Base-by-base conservation (phyloP, 2,329 filamentous ascomycete genomes). In the Chrysoporthe deuterocubensis region DNA sequence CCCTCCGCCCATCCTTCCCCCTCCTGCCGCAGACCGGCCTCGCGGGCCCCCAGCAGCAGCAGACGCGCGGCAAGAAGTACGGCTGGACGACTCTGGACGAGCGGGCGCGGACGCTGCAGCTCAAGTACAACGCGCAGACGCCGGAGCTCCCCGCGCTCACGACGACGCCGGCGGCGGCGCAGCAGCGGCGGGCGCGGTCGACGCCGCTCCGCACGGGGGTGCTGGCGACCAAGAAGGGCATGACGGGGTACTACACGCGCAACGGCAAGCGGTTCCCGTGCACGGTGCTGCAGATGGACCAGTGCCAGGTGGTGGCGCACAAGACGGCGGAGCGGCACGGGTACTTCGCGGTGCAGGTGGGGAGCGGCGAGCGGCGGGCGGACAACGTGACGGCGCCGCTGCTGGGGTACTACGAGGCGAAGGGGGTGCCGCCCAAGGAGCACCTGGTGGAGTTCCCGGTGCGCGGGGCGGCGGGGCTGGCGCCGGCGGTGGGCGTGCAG, bases 281-380 rank as follows among this genome's bases (percentile, higher is more conserved):
- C 83, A 99, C 96, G 16, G 91, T 99, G 64, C 86, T 99, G 67
- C 94, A 98, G 82, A 85, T 99, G 74, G 96, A 99, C 79, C 87
- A 93, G 74, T 94, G 96, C 70, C 92, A 98, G 81, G 94, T 97
- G 9, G 84, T 97, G 50, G 90, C 91, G 68, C 90, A 92, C 81
- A 97, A 97, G 85, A 96, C 93, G 71, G 83, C 89, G 44, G 83
- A 89, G 71, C 83, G 85, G 76, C 90, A 98, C 78, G 96, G 96
- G 26, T 99, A 99, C 82, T 97, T 88, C 85, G 96, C 95, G 18
- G 94, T 98, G 16, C 94, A 97, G 81, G 82, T 99, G 57, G 96
- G 96, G 26, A 83, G 87, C 60, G 96, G 96, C 3, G 87, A 87
- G 77, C 91, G 90, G 77, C 87, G 90, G 69, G 82, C 91, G 34